These are phyloP conservation scores for Monilinia fructigena DNA, from an alignment of 2,329 filamentous ascomycete genomes.

Conservation along the genomic window DNA sequence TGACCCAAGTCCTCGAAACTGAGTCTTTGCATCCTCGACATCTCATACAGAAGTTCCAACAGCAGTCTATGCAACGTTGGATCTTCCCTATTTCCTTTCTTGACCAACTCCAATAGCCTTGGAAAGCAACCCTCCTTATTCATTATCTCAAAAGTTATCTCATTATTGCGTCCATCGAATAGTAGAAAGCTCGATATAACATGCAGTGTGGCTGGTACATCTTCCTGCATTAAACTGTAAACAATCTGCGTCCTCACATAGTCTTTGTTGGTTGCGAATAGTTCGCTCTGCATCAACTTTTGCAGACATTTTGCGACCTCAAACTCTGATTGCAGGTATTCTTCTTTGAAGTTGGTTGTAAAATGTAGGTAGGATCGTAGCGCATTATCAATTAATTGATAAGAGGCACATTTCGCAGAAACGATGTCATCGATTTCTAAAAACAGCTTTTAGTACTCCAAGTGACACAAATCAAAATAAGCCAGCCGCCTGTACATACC, in stretches of 20 bases:
- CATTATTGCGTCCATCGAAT: constrained; percentile 78
- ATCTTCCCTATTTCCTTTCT: constrained; percentile 62
- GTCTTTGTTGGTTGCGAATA: constrained; percentile 73
- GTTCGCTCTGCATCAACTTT: constrained; percentile 69
- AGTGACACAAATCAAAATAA: not conserved
- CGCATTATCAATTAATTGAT: constrained; percentile 76
- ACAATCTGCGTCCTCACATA: constrained; percentile 94
- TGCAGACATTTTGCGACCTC: constrained; percentile 79
- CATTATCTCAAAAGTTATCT: constrained; percentile 81
- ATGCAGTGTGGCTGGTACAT: constrained; percentile 76
- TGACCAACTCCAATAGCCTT: constrained; percentile 76
- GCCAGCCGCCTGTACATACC: constrained; percentile 52
- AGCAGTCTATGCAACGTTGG: constrained; percentile 74
- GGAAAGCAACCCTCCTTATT: constrained; percentile 81
- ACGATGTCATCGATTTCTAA: constrained; percentile 67
- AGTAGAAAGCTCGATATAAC: constrained; percentile 81
- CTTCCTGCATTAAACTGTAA: constrained; percentile 86
- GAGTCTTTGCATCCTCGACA: constrained; percentile 86
- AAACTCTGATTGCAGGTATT: constrained; percentile 72
- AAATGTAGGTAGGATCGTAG: constrained; percentile 82
- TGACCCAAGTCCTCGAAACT: constrained; percentile 72
- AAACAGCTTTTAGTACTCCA: constrained; percentile 3
- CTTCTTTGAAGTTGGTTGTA: constrained; percentile 71
- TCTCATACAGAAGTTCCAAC: constrained; percentile 90
- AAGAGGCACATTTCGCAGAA: constrained; percentile 54